Percentiles rank a stretch among this genome's conserved stretches.
These are phyloP conservation scores for Cercospora beticola DNA, from an alignment of 2,329 filamentous ascomycete genomes.

Conservation along the genomic window DNA sequence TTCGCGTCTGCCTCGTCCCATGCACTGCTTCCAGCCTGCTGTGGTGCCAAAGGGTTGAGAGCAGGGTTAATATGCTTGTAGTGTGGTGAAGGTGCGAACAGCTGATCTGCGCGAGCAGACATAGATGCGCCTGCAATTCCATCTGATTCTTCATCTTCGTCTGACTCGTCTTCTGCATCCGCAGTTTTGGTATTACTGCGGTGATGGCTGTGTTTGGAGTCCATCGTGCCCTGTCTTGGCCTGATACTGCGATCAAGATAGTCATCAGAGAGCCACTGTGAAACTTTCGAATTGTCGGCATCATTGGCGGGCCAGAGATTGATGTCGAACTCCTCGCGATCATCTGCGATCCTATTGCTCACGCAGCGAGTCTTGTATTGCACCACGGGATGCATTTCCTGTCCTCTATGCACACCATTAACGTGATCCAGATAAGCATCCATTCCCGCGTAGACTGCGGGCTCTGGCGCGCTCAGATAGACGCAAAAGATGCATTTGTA, in stretches of 20 bases:
- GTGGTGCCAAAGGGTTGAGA: neutral
- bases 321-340: conserved; percentile 49
- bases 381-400: conserved; percentile 37
- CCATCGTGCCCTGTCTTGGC: neutral
- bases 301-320: conserved; percentile 40
- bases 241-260: neutral
- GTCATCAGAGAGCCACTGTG: conserved; percentile 13
- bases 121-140: neutral
- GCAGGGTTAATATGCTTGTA: neutral
- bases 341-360: conserved; percentile 40
- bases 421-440: conserved; percentile 48
- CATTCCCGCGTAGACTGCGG: conserved; percentile 30
- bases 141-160: neutral
- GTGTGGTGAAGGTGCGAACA: neutral
- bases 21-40: neutral
- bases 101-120: neutral
- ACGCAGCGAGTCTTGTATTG: conserved; percentile 44
- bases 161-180: neutral
- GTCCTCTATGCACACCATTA: conserved; percentile 35
- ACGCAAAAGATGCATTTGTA: conserved; percentile 51
- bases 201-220: neutral
- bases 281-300: neutral
- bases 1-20: conserved; percentile 1
- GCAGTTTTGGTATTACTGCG: neutral
- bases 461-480: conserved; percentile 33